A percentile compares a stretch with the other conserved stretches of the same genome.
phyloP scores from a whole-genome alignment of 2,329 filamentous ascomycete genomes.

The Emergomyces africanus region DNA sequence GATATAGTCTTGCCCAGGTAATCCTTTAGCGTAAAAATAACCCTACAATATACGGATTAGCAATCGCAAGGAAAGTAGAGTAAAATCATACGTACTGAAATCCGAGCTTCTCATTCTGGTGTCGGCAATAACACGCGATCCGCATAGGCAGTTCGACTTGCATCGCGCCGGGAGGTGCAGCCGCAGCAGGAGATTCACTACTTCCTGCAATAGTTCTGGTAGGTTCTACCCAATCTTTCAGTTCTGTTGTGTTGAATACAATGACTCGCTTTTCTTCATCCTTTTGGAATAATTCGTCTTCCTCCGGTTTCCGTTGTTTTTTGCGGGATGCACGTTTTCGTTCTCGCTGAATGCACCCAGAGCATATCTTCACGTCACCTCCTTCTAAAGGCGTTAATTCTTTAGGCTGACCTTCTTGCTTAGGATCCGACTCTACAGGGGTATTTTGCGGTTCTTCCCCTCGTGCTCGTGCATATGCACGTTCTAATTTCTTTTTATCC shows the following conservation, averaged over 20 bases:
- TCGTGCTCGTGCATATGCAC: conserved; percentile 50
- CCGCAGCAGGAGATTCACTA: conserved; percentile 22
- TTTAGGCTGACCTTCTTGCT: conserved; percentile 44
- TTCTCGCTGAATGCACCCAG: conserved; percentile 83
- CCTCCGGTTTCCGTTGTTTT: conserved; percentile 84
- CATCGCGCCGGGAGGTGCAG: conserved; percentile 46
- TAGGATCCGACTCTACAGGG: conserved; percentile 26
- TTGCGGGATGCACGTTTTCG: conserved; percentile 83
- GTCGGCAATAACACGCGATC: conserved; percentile 92
- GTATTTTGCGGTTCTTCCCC: conserved; percentile 30
- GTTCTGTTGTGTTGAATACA: conserved; percentile 80
- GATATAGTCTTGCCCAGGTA: conserved; percentile 61
- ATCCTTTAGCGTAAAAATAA: conserved; percentile 92
- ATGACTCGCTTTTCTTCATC: conserved; percentile 72
- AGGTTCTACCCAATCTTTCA: conserved; percentile 67
- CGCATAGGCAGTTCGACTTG: conserved; percentile 83
- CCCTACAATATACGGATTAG: conserved; percentile 30
- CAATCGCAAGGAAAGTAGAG: neutral
- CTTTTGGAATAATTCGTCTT: conserved; percentile 74
- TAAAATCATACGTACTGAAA: conserved; percentile 45
- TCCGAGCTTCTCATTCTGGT: conserved; percentile 85
- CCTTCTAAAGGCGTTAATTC: conserved; percentile 68
- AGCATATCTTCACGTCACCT: conserved; percentile 85
- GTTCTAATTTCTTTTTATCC: conserved; percentile 50
- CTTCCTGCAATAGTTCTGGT: conserved; percentile 41